Evolutionary conservation across 495 filamentous ascomycete genomes (phyloP), one percentile per base, ranked within the genome.

Genomic region (Podospora bellae-mahoneyi): DNA sequence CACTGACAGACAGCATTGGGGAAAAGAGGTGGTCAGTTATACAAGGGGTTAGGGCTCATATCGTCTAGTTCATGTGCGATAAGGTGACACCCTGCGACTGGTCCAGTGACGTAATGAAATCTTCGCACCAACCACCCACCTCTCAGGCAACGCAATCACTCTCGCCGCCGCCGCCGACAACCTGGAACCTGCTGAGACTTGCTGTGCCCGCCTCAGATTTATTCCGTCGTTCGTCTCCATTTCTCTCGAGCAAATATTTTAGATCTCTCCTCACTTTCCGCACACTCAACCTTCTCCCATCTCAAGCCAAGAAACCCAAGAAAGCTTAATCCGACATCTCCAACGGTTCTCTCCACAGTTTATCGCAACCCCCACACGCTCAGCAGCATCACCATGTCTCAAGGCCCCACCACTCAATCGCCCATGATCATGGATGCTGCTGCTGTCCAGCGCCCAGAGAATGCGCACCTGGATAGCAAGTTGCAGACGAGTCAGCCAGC

Each of bases 401-500:
- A 58, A 18, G 23, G 23, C n/a, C 56, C n/a, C n/a, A 20, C 26
- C 26, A 10, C 59, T 28, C 59, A 61, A 61, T 26, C 26, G 23
- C 59, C 59, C 1, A 61, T 61, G 59, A 30, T 6, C 6, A 18
- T 18, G 59, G 59, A 61, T 27, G 59, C 23, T 30, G 9, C 39
- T 48, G 13, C 56, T 16, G 32, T 63, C 34, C 61, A 63, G 61
- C 30, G 18, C 15, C 61, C 61, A 13, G 18, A 63, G 7, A 39
- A 9, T 23, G 61, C 61, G 10, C 61, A 63, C 20, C 9, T 63
- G 20, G 39, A 48, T 2, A 13, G 32, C 30, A 30, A 61, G 27
- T 13, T 61, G 34, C 61, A 63, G 61, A 63, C 61, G n/a, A 32
- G 5, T 20, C 61, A 63, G 34, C 61, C 61, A 16, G 30, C 61